These are phyloP conservation scores for Boletales sp. DNA, from an alignment of 768 basidiomycete genomes.

Conservation along the genomic window DNA sequence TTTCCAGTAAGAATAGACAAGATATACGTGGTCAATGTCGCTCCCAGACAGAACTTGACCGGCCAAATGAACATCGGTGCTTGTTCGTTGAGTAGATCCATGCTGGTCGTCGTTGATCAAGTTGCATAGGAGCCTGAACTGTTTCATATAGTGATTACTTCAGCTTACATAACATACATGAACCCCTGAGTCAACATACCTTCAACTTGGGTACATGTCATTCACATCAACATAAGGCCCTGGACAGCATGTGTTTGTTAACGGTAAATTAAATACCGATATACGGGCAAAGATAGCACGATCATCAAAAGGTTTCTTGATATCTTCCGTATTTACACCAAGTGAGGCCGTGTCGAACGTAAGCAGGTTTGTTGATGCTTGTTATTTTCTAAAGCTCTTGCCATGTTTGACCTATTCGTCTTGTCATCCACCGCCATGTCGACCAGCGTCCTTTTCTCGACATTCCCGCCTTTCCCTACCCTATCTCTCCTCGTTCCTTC, in stretches of 20 bases:
- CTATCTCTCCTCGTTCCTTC: conserved; percentile 45
- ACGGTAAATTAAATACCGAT: no score
- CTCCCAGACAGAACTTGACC: conserved; percentile 52
- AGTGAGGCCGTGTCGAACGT: not conserved
- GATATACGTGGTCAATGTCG: conserved; percentile 49
- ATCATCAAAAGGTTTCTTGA: no score
- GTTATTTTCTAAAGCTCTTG: conserved; percentile 16
- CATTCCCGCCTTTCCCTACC: conserved; percentile 60
- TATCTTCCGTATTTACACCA: not conserved
- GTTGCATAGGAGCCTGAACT: not conserved
- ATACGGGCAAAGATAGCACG: no score
- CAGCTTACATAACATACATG: no score
- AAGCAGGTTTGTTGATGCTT: conserved; percentile 9
- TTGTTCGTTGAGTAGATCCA: conserved; percentile 16
- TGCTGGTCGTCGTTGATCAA: not conserved
- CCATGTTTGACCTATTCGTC: conserved; percentile 3
- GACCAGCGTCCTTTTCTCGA: conserved; percentile 52
- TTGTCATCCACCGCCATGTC: conserved; percentile 35
- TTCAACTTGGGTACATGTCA: no score
- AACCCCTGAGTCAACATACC: no score
- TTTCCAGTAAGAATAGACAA: conserved; percentile 69
- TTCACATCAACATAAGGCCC: no score
- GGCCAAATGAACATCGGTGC: conserved; percentile 54
- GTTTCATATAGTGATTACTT: no score
- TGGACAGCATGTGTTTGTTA: no score